phyloP scores from a whole-genome alignment of 768 basidiomycete species.

The Xerocomus brunneocitrinus region DNA sequence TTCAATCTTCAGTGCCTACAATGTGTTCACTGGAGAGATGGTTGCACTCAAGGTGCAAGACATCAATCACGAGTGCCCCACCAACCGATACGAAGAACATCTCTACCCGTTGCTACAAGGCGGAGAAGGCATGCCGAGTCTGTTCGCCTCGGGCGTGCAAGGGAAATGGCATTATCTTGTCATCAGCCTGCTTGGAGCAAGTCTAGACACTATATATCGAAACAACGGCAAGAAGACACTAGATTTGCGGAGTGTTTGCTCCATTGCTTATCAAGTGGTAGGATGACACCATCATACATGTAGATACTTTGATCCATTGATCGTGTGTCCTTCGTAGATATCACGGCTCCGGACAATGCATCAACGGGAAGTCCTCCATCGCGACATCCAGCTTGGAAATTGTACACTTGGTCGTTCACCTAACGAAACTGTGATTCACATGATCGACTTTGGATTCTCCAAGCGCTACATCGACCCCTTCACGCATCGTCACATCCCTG shows the following conservation, averaged over 20 bases:
- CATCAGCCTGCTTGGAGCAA: slow-evolving; percentile 70
- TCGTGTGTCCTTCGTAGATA: slow-evolving; percentile 43
- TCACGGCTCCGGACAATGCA: slow-evolving; percentile 74
- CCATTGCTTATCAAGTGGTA: slow-evolving; percentile 75
- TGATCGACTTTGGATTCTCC: slow-evolving; percentile 86
- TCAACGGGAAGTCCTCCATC: slow-evolving; percentile 63
- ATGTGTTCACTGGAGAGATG: slow-evolving; percentile 53
- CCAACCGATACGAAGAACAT: slow-evolving; percentile 64
- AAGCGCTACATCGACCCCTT: slow-evolving; percentile 67
- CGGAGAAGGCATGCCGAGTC: slow-evolving; percentile 65
- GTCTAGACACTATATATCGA: slow-evolving; percentile 59
- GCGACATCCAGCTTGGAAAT: slow-evolving; percentile 79
- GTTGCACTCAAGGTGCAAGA: slow-evolving; percentile 75
- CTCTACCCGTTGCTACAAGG: slow-evolving; percentile 71
- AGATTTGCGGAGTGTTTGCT: slow-evolving; percentile 69
- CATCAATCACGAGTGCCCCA: slow-evolving; percentile 67
- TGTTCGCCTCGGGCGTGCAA: slow-evolving; percentile 59
- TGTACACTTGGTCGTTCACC: slow-evolving; percentile 60
- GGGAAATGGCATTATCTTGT: slow-evolving; percentile 67
- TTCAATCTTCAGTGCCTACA: slow-evolving; percentile 59
- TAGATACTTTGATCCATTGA: slow-evolving; percentile 5
- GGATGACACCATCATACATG: slow-evolving; percentile 18
- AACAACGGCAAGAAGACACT: slow-evolving; percentile 52
- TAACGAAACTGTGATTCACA: slow-evolving; percentile 58
- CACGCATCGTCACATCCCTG: slow-evolving; percentile 66